Base-by-base conservation (phyloP, 2,329 filamentous ascomycete genomes). In the Chaetomiaceae sp. region DNA sequence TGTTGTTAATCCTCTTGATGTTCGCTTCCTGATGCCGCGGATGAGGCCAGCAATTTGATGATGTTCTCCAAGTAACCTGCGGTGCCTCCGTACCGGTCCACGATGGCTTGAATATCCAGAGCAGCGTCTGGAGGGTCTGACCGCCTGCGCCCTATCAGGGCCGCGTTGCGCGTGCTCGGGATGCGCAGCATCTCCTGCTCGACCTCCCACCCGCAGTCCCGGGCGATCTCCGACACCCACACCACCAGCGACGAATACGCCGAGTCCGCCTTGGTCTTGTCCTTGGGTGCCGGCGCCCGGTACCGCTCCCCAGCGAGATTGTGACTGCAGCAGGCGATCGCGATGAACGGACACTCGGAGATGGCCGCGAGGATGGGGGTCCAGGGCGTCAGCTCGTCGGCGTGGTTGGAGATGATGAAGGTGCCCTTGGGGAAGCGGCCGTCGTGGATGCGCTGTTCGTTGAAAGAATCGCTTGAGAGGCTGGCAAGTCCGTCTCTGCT, bases 401-500 rank as follows among this genome's bases (percentile, higher is more conserved):
- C 92, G 68, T 99, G 94, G 66, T 99, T 99, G 45, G 91, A 95
- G 59, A 99, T 87, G 63, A 99, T 90, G 69, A 99, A 99, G 0
- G 90, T 95, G 25, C 83, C 83, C 15, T 70, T 67, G 0, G 82
- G 77, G 64, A 97, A 96, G 9, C 76, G 65, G 33, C 92, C 94
- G 57, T 76, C 69, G 63, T 83, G 77, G 15, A 76, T 66, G 23
- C 65, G 59, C 19, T 61, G 57, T 33, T 65, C 52, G 20, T 56
- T 47, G 40, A 57, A 53, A 42, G 29, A 46, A 27, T 54, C 47
- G 54, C 60, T 55, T 4, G 56, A 59, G 8, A 53, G 44, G n/a
- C 57, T 59, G 9, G 57, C 20, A 43, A 57, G 34, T 25, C 50
- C 53, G 11, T 52, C 39, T 33, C 42, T 55, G 36, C 51, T 56